Evolutionary conservation across 345 rosid species (phyloP).

Genomic region (Camelina hispida): DNA sequence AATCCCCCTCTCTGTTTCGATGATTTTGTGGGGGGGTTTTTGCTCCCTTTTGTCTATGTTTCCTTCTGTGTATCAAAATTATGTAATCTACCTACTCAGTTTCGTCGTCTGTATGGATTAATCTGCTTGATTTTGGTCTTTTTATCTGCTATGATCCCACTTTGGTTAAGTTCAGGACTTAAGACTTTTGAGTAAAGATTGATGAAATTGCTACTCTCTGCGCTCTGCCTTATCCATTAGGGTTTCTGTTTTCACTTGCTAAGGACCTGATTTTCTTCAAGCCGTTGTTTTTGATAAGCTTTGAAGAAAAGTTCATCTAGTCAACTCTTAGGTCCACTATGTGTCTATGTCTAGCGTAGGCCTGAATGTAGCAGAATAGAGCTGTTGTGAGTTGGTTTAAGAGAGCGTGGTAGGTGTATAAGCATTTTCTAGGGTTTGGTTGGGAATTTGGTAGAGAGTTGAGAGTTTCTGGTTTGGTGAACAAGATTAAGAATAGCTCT

Average conservation of each 20-base stretch:
- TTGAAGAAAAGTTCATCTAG: not conserved
- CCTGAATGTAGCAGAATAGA: slow-evolving; percentile 2
- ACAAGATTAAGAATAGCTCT: not conserved
- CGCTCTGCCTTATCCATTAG: not conserved
- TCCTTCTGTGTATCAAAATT: not conserved
- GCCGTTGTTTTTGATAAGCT: not conserved
- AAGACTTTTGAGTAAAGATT: not conserved
- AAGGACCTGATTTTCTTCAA: not conserved
- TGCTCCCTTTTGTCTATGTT: slow-evolving; percentile 1
- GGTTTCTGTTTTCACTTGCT: not conserved
- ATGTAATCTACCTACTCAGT: not conserved
- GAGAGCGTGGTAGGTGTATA: not conserved
- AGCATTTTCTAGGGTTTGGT: not conserved
- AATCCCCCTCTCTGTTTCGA: not conserved
- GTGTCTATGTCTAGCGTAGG: not conserved
- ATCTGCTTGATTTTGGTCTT: not conserved
- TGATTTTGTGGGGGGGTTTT: not conserved
- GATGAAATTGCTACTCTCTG: slow-evolving; percentile 12
- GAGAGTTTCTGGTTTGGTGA: not conserved
- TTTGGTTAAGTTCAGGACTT: not conserved
- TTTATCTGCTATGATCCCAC: not conserved
- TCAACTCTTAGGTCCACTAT: not conserved
- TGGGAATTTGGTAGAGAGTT: not conserved
- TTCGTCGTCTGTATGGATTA: not conserved
- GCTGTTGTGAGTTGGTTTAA: not conserved